Evolutionary conservation across 176 grass and related monocot genomes (phyloP).

Genomic region (Phyllostachys edulis): DNA sequence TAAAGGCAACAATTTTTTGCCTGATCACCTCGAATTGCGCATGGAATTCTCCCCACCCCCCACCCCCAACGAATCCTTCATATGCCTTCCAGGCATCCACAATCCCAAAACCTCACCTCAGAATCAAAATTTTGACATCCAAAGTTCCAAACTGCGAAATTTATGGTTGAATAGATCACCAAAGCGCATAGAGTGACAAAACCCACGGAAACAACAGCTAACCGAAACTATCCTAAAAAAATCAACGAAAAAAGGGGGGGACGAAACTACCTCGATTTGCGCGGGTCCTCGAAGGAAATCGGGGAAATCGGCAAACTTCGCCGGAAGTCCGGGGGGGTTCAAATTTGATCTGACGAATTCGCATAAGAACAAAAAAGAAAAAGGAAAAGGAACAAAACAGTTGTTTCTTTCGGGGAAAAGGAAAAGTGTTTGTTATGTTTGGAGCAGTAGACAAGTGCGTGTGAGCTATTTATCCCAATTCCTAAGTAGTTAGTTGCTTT

Average conservation of each 20-base stretch:
- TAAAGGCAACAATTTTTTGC: neutral
- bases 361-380: neutral
- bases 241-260: neutral
- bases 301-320: neutral
- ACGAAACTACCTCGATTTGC: neutral
- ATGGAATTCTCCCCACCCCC: neutral
- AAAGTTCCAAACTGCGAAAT: neutral
- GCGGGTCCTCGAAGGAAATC: neutral
- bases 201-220: neutral
- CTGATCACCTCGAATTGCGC: conserved; percentile 3
- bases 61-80: neutral
- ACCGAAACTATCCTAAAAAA: neutral
- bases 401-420: neutral
- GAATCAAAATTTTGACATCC: neutral
- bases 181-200: neutral
- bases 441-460: neutral
- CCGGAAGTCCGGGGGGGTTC: neutral
- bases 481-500: neutral
- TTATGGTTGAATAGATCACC: neutral
- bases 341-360: neutral
- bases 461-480: neutral
- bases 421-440: neutral
- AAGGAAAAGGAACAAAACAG: neutral
- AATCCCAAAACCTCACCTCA: no score
- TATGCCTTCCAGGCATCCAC: neutral